Percentiles rank a stretch among this genome's conserved stretches.
Conservation (phyloP, 2,329 filamentous ascomycete genomes). For the Venturia asperata region DNA sequence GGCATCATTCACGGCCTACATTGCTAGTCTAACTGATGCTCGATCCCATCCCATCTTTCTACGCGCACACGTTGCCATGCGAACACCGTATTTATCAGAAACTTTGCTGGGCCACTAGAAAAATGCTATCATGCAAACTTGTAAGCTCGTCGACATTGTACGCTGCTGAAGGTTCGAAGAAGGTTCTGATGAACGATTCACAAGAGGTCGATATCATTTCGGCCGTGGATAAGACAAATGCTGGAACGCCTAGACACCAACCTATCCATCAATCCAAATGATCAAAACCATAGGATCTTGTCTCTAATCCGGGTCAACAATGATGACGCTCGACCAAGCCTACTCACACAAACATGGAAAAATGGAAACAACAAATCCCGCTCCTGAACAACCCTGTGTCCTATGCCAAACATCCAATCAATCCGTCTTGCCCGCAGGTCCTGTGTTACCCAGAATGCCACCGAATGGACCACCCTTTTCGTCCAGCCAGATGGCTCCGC, state of each 20-base stretch:
- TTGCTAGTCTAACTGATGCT: too few relatives aligned
- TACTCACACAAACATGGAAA: conserved; percentile 1
- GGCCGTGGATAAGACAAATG: background rate
- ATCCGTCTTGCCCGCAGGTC: conserved; percentile 5
- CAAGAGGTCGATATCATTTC: background rate
- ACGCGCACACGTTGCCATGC: background rate
- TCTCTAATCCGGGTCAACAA: background rate
- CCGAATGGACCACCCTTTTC: conserved; percentile 3
- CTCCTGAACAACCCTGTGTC: background rate
- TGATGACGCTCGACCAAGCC: background rate
- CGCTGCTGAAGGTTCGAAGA: too few relatives aligned
- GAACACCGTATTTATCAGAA: background rate
- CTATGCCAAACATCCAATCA: background rate
- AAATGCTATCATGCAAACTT: too few relatives aligned
- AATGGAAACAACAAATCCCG: background rate
- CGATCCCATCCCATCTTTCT: background rate
- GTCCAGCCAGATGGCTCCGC: conserved; percentile 10
- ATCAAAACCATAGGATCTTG: background rate
- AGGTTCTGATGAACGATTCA: background rate
- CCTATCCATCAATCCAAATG: background rate
- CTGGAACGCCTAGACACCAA: conserved; percentile 6
- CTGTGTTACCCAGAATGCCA: conserved; percentile 1
- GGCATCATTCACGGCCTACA: too few relatives aligned
- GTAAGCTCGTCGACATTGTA: too few relatives aligned
- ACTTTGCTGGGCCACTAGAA: too few relatives aligned